Conservation (phyloP, 2,329 filamentous ascomycete species). For the Aspergillus alliaceus region DNA sequence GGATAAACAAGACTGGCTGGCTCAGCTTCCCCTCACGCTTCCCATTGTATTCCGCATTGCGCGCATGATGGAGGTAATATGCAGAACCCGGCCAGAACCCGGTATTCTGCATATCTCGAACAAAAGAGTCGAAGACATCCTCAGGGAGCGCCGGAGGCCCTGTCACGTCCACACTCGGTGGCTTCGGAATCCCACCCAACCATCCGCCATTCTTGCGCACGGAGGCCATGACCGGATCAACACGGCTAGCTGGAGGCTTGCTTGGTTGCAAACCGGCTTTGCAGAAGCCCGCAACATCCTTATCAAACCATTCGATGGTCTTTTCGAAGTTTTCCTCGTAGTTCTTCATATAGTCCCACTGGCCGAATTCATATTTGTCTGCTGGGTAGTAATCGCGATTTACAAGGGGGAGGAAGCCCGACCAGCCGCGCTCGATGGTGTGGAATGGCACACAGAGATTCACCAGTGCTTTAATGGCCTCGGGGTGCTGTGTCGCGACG, state of each 20-base stretch:
- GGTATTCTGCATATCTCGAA: conserved; percentile 40
- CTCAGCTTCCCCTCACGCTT: conserved; percentile 38
- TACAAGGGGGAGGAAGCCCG: conserved; percentile 33
- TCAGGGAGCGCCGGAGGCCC: background rate
- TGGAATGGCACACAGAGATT: conserved; percentile 43
- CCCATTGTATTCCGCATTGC: conserved; percentile 44
- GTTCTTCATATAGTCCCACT: conserved; percentile 9
- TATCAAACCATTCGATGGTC: conserved; percentile 1
- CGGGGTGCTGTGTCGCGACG: conserved; percentile 5
- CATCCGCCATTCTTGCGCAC: background rate
- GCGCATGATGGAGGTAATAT: conserved; percentile 47
- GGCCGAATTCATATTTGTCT: conserved; percentile 33
- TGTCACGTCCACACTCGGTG: background rate
- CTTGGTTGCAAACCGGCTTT: background rate
- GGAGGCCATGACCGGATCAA: background rate
- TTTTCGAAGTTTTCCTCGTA: conserved; percentile 5
- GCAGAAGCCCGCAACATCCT: conserved; percentile 1
- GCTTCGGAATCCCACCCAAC: background rate
- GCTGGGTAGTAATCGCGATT: conserved; percentile 49
- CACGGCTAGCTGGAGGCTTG: background rate
- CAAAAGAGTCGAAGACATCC: conserved; percentile 1
- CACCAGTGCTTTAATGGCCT: conserved; percentile 3
- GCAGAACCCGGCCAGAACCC: conserved; percentile 41
- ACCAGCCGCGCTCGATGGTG: conserved; percentile 43
- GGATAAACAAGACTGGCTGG: conserved; percentile 6